A percentile compares a stretch with the other conserved stretches of the same genome.
phyloP scores from a whole-genome alignment of 1,284 basidiomycete species.

The Flammula alnicola region DNA sequence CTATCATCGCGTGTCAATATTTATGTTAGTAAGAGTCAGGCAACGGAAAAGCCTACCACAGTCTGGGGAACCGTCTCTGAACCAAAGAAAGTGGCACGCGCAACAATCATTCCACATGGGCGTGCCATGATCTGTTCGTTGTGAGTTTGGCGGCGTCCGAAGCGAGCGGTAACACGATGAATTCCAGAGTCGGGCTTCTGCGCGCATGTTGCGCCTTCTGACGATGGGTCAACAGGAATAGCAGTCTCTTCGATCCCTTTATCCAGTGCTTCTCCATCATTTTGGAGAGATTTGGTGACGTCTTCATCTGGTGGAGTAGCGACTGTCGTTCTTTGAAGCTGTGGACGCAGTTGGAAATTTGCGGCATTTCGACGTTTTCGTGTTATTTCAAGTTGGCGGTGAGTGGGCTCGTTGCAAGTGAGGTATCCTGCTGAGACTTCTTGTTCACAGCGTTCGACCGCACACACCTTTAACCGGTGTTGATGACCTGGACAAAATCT shows the following conservation, averaged over 20 bases:
- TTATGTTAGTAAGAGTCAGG: background rate
- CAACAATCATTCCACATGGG: constrained; percentile 21
- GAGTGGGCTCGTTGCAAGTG: background rate
- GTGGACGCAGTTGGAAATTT: constrained; percentile 1
- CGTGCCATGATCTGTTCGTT: constrained; percentile 30
- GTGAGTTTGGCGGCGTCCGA: constrained; percentile 31
- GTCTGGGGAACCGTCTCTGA: constrained; percentile 15
- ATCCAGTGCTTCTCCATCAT: constrained; percentile 9
- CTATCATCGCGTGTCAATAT: background rate
- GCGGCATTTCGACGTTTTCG: background rate
- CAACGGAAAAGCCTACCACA: background rate
- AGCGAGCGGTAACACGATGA: constrained; percentile 19
- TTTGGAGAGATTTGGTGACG: no score
- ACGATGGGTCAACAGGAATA: no score
- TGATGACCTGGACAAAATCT: constrained; percentile 31
- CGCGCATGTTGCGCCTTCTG: constrained; percentile 17
- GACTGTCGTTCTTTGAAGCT: background rate
- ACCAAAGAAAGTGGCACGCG: constrained; percentile 17
- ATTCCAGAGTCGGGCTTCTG: constrained; percentile 28
- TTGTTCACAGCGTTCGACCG: constrained; percentile 19
- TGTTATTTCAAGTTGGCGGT: background rate
- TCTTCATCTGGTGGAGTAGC: constrained; percentile 3
- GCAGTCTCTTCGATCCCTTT: constrained; percentile 9
- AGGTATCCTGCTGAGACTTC: no score
- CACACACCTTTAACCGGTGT: constrained; percentile 19